phyloP scores from a whole-genome alignment of 495 filamentous ascomycete genomes.

The Articulospora tetracladia region DNA sequence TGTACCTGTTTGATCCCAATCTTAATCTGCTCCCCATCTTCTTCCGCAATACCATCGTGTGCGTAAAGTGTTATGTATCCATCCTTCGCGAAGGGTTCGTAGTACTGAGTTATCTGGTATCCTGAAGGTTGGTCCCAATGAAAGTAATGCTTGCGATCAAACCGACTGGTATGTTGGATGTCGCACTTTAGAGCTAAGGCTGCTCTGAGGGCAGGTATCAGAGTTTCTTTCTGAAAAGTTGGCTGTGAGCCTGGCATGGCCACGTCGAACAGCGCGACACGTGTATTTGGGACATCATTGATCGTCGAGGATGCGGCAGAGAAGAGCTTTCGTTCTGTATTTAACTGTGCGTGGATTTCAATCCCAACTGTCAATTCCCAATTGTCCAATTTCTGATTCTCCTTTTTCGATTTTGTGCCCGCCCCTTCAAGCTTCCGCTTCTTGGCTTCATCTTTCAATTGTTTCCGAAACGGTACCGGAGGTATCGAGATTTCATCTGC shows the following conservation, averaged over 20 bases:
- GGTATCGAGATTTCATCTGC: neutral
- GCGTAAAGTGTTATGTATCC: conserved; percentile 66
- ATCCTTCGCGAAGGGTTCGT: conserved; percentile 76
- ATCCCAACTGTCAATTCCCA: conserved; percentile 96
- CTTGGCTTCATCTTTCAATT: conserved; percentile 70
- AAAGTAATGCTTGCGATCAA: conserved; percentile 98
- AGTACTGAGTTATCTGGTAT: conserved; percentile 98
- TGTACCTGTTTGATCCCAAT: conserved; percentile 91
- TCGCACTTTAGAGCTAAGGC: conserved; percentile 80
- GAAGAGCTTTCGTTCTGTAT: conserved; percentile 82
- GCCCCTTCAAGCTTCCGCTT: conserved; percentile 30
- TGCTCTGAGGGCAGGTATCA: conserved; percentile 86
- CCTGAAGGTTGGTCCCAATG: conserved; percentile 96
- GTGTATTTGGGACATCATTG: conserved; percentile 71
- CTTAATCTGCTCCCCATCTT: conserved; percentile 59
- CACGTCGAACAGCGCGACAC: conserved; percentile 84
- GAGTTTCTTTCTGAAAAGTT: conserved; percentile 73
- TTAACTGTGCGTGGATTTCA: conserved; percentile 95
- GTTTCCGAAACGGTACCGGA: conserved; percentile 60
- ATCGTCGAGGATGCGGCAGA: conserved; percentile 68
- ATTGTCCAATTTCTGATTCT: conserved; percentile 48
- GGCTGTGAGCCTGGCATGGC: conserved; percentile 89
- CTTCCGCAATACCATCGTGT: conserved; percentile 74
- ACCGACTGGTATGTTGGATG: conserved; percentile 69
- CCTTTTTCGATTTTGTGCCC: conserved; percentile 35